Base-by-base conservation (phyloP, 192 early-diverging fungal species). In the Coemansia sp. region DNA sequence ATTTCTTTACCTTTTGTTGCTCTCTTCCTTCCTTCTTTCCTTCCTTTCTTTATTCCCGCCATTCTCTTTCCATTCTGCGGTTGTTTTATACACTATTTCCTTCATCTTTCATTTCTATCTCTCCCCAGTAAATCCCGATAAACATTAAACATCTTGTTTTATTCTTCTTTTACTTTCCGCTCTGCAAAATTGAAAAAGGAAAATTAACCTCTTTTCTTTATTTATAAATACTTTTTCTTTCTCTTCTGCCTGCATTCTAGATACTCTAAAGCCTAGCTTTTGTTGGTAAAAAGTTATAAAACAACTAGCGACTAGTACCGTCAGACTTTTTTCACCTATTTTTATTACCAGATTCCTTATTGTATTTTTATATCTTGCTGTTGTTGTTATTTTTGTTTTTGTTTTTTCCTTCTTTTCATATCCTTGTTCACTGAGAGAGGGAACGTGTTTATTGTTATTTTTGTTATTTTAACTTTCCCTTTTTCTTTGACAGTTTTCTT, bases 281-380 rank as follows among this genome's bases (percentile, higher is more conserved):
- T 32, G 32, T 32, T 32, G 32, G 32, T 26, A 8, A 54, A 21
- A 45, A 15, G 1, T 15, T 5, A 6, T 10, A 1, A 7, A 2
- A 4, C 11, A 26, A 1, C 51, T 54, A 26, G 51, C 51, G 22
- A 54, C 51, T 54, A 54, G 19, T 12, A 26, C 15, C 41, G 12
- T 41, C n/a, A 12, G 15, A 18, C 13, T 1, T 42, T 41, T 8
- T 41, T 9, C 21, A 26, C 32, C 12, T 47, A 62, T 47, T 62
- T 11, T 47, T 18, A 21, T 62, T 15, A 26, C 9, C 22, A 5
- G 26, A 6, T 46, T 26, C n/a, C 46, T 46, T 32, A 32, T 41
- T 62, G 43, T 43, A 62, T 43, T 62, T 62, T 62, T 47, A 42
- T 62, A 21, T 36, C 22, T 18, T 16, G 54, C 42, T 22, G 19